These are phyloP conservation scores for Syzygium grande DNA, from an alignment of 345 rosid genomes.

Conservation along the genomic window DNA sequence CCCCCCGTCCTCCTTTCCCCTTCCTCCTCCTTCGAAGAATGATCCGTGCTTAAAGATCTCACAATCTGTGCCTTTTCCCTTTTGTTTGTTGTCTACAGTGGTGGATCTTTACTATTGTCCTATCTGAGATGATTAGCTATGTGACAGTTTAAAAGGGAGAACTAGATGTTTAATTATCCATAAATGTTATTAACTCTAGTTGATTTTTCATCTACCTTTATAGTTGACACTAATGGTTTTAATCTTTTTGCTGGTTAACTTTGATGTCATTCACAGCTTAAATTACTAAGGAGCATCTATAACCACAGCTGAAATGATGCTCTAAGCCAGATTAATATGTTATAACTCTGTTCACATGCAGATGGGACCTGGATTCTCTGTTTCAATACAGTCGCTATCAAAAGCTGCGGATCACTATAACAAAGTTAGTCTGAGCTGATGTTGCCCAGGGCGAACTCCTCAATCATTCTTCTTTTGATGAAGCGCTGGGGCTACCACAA, in stretches of 20 bases:
- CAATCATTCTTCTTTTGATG: background rate
- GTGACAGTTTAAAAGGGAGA: background rate
- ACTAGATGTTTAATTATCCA: background rate
- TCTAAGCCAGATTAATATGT: background rate
- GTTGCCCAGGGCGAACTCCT: background rate
- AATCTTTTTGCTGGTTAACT: background rate
- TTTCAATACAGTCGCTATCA: constrained; percentile 86
- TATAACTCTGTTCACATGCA: constrained; percentile 24
- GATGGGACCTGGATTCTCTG: constrained; percentile 85
- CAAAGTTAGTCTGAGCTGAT: constrained; percentile 44
- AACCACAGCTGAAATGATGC: background rate
- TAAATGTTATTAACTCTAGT: background rate
- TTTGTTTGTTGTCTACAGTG: background rate
- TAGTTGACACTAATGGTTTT: background rate
- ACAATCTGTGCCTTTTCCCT: background rate
- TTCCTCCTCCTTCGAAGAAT: background rate
- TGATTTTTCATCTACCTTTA: background rate
- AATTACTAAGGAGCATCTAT: background rate
- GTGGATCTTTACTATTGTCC: background rate
- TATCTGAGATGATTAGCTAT: background rate
- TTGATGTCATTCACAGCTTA: background rate
- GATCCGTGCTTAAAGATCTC: background rate
- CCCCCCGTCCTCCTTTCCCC: background rate
- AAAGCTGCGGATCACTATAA: constrained; percentile 78
- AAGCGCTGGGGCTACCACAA: background rate